A percentile compares a stretch with the other conserved stretches of the same genome.
Conservation (phyloP, 495 filamentous ascomycete genomes). For the Aspergillus ellipticus region DNA sequence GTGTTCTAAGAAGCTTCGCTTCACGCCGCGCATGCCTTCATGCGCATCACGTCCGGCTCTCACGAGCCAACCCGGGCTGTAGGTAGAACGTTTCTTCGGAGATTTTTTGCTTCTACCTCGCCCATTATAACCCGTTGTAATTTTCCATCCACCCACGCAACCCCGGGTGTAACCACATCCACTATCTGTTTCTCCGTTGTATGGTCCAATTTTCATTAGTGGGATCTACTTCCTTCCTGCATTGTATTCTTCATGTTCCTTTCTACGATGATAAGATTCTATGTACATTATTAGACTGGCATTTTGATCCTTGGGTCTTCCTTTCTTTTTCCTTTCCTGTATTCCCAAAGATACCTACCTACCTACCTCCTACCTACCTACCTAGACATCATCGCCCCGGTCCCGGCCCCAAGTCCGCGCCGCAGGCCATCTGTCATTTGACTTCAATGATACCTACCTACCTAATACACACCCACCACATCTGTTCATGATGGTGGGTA, state of each 20-base stretch:
- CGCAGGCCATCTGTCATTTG: too few relatives aligned
- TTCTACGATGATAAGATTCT: conserved; percentile 6
- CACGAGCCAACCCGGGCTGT: neutral
- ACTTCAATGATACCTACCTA: neutral
- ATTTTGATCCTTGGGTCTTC: conserved; percentile 1
- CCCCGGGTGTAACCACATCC: neutral
- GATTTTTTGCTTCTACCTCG: neutral
- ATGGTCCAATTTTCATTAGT: too few relatives aligned
- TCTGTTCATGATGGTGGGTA: neutral
- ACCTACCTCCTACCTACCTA: too few relatives aligned
- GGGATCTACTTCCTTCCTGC: neutral
- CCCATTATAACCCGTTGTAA: neutral
- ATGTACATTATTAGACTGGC: conserved; percentile 18
- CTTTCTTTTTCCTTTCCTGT: neutral
- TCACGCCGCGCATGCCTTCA: neutral
- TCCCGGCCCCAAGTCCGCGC: too few relatives aligned
- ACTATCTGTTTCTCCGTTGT: neutral
- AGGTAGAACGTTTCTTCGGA: neutral
- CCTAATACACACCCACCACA: neutral
- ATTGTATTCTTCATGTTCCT: neutral
- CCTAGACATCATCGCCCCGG: too few relatives aligned
- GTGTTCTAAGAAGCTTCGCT: conserved; percentile 14
- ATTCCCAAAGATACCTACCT: neutral
- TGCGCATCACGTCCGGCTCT: neutral
- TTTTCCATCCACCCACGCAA: neutral